Base-by-base conservation (phyloP, 371 early-diverging fungal genomes). In the Mucor plumbeus region DNA sequence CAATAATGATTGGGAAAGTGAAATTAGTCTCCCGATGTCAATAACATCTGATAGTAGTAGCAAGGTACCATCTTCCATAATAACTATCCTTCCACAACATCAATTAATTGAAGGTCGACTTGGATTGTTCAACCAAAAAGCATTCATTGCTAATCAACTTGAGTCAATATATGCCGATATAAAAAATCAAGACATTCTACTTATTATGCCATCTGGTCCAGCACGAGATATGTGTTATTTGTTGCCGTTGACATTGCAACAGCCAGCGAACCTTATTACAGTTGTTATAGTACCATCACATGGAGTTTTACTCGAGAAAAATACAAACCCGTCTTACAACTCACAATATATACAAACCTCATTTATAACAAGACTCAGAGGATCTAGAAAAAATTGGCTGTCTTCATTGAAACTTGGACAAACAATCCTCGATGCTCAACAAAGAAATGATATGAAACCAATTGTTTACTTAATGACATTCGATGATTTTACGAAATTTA, bases 131-230 rank as follows among this genome's bases (percentile, higher is more conserved):
- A 33, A 55, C 17, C 55, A 55, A 7, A 35, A 34, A 35, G 9
- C 35, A n/a, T 55, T 55, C n/a, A 55, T 55, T 14, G 26, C 62
- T 10, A 62, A 62, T 10, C 62, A 62, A 38, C 21, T 36, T 6
- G 62, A 62, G 17, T 47, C 50, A 5, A 50, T 62, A 47, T 14
- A 17, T 11, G 47, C 62, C 14, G 50, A 44, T 17, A 7, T 62
- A 7, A n/a, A 17, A 0, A 38, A 21, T 9, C 9, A 62, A 50
- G 26, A 47, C 17, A n/a, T 62, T 11, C n/a, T 62, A 10, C 31
- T 50, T 36, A 35, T 62, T 8, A 17, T 62, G 38, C 62, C 62
- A 4, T 47, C 62, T 13, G 62, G 62, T 2, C 55, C 55, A 55
- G 34, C 35, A 55, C 13, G 55, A 35, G 35, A 55, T 35, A 55